Conservation (phyloP, 1,284 basidiomycete genomes). For the Athelia psychrophila region DNA sequence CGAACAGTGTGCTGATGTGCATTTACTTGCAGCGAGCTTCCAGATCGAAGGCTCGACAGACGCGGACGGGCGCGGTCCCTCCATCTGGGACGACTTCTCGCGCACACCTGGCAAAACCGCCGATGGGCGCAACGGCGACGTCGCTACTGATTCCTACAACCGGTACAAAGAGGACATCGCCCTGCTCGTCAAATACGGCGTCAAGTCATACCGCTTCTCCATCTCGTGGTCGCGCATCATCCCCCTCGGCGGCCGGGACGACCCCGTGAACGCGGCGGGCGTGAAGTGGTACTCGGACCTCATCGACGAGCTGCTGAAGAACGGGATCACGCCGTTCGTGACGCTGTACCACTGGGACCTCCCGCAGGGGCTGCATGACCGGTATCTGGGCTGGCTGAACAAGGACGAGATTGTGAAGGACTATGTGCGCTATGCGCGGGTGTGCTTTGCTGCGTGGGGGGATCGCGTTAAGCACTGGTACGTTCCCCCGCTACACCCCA, state of each 20-base stretch:
- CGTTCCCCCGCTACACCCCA: too few species aligned
- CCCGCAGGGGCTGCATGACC: slow-evolving; percentile 65
- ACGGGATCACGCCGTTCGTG: slow-evolving; percentile 70
- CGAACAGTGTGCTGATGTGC: slow-evolving; percentile 6
- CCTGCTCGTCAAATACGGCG: slow-evolving; percentile 57
- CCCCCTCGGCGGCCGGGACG: slow-evolving; percentile 63
- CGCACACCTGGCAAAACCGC: slow-evolving; percentile 61
- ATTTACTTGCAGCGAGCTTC: slow-evolving; percentile 44
- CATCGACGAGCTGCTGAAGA: slow-evolving; percentile 62
- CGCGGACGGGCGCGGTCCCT: slow-evolving; percentile 56
- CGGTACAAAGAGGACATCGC: slow-evolving; percentile 69
- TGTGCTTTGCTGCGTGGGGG: slow-evolving; percentile 72
- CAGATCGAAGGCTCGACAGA: slow-evolving; percentile 68
- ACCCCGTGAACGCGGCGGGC: slow-evolving; percentile 68
- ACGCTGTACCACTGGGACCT: slow-evolving; percentile 82
- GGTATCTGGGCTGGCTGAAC: slow-evolving; percentile 74
- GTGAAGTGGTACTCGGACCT: slow-evolving; percentile 68
- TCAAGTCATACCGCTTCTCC: slow-evolving; percentile 66
- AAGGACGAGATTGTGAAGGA: slow-evolving; percentile 61
- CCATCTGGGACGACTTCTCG: slow-evolving; percentile 76
- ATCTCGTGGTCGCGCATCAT: slow-evolving; percentile 76
- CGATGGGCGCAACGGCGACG: slow-evolving; percentile 65
- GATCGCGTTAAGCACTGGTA: slow-evolving; percentile 77
- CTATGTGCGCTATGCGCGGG: slow-evolving; percentile 61
- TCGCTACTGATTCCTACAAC: slow-evolving; percentile 69